Percentiles rank a stretch among this genome's conserved stretches.
Conservation (phyloP, 2,329 filamentous ascomycete genomes). For the Colletotrichum sansevieriae region DNA sequence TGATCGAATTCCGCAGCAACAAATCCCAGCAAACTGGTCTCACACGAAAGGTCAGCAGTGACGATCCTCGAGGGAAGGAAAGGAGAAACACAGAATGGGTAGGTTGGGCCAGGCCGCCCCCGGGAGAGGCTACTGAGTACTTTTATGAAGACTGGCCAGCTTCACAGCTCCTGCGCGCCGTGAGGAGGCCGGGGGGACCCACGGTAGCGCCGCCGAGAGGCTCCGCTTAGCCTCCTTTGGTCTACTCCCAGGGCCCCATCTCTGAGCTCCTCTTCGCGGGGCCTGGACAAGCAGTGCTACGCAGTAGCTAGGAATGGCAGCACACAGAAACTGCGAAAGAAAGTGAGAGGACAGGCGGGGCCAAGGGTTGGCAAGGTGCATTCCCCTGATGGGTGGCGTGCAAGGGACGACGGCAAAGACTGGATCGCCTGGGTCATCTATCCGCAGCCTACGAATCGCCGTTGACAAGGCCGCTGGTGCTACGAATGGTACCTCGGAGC, state of each 20-base stretch:
- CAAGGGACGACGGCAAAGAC: conserved; percentile 37
- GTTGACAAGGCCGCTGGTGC: not conserved
- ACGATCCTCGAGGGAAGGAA: conserved; percentile 18
- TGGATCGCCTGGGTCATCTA: conserved; percentile 32
- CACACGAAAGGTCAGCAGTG: conserved; percentile 31
- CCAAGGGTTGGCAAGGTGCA: conserved; percentile 22
- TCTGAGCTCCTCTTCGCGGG: conserved; percentile 25
- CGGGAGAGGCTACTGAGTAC: conserved; percentile 28
- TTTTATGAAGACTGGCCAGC: conserved; percentile 27
- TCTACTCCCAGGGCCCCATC: conserved; percentile 2
- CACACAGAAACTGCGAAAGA: too few relatives aligned
- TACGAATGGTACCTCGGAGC: conserved; percentile 15
- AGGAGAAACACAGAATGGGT: conserved; percentile 33
- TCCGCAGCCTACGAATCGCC: conserved; percentile 11
- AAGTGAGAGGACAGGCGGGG: not conserved
- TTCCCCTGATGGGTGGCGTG: conserved; percentile 36
- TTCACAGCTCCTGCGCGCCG: conserved; percentile 28
- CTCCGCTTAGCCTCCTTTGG: conserved; percentile 16
- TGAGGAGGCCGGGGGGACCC: conserved; percentile 27
- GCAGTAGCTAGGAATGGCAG: conserved; percentile 7
- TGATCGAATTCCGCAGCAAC: conserved; percentile 22
- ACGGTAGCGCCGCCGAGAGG: conserved; percentile 34
- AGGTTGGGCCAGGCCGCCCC: conserved; percentile 19
- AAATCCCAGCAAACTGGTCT: conserved; percentile 29
- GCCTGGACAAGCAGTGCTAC: conserved; percentile 11